phyloP scores from a whole-genome alignment of 2,329 filamentous ascomycete genomes.

The Colletotrichum chrysophilum region DNA sequence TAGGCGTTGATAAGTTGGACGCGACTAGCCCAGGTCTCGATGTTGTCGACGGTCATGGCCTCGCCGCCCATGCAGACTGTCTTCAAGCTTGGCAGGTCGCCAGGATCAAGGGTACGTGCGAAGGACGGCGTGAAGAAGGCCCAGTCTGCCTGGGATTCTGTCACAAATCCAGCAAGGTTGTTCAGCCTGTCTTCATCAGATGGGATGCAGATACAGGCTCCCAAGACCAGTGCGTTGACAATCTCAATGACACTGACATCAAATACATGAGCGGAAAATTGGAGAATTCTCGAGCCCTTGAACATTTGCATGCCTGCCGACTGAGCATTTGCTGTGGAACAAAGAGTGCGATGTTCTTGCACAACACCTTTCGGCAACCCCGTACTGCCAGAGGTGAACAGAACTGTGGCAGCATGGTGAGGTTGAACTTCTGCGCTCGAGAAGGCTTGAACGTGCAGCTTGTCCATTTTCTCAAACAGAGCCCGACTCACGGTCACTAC shows the following conservation, averaged over 20 bases:
- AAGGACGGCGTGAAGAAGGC: slow-evolving; percentile 15
- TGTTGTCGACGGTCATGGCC: background rate
- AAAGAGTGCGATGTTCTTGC: slow-evolving; percentile 29
- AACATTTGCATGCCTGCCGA: background rate
- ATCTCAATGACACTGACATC: slow-evolving; percentile 43
- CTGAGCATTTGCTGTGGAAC: slow-evolving; percentile 23
- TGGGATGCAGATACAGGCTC: slow-evolving; percentile 41
- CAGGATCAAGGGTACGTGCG: slow-evolving; percentile 1
- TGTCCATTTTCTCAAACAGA: background rate
- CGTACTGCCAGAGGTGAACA: slow-evolving; percentile 60
- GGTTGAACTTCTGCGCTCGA: background rate
- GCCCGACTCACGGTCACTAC: background rate
- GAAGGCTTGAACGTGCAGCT: background rate
- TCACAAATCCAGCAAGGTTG: slow-evolving; percentile 20
- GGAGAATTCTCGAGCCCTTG: slow-evolving; percentile 3
- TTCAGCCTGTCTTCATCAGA: slow-evolving; percentile 40
- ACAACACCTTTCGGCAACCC: slow-evolving; percentile 58
- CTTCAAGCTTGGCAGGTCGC: background rate
- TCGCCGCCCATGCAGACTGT: slow-evolving; percentile 12
- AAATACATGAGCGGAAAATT: slow-evolving; percentile 37
- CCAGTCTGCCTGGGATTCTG: background rate
- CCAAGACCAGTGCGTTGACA: slow-evolving; percentile 39
- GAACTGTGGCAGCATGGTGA: slow-evolving; percentile 35
- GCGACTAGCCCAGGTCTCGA: background rate
- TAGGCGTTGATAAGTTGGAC: slow-evolving; percentile 12